Base-by-base conservation (phyloP, 78 protist genomes). In the Mastigamoeba balamuthi region DNA sequence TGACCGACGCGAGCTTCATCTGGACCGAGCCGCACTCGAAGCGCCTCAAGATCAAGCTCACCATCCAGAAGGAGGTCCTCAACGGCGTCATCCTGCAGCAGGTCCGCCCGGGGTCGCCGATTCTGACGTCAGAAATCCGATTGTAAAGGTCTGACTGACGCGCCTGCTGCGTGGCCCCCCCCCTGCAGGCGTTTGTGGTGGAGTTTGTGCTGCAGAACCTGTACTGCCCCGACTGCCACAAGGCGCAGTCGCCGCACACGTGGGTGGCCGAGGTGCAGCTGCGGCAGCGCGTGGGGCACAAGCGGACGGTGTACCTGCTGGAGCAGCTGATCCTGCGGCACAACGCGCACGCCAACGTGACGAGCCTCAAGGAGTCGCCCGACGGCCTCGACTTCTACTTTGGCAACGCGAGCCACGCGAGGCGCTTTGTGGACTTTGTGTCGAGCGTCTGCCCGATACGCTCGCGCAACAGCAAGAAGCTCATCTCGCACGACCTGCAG, bases 21-120 rank as follows among this genome's bases (percentile, higher is more conserved):
- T 98, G 99, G 99, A 98, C 99, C 0, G 99, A 98, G 81, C 99
- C 99, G 3, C 99, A 98, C 79, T 93, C 98, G 6, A 69, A 58
- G 37, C 84, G 99, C 6, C 40, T 98, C 64, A 91, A 92, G 40
- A 89, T 97, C 43, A 84, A 93, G 78, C 76, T 96, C 35, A 87
- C 95, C 41, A 78, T 97, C 8, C 98, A 96, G 71, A 91, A 93
- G 66, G 99, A 96, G 77, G 92, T 91, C 1, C 83, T 85, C 77
- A 28, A 77, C 25, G 42, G 42, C 41, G 78, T 88, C 30, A 80
- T 94, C 44, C 52, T 92, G 41, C 91, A 92, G 63, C 92, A 91
- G 67, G 70, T 29, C 36, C 70, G 9, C 10, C 10, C 70, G 9
- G 25, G 9, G 36, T 25, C 37, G 25, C 37, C 70, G n/a, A 66